A percentile compares a stretch with the other conserved stretches of the same genome.
Conservation (phyloP, 208 protist species). For the Herpetomonas muscarum region DNA sequence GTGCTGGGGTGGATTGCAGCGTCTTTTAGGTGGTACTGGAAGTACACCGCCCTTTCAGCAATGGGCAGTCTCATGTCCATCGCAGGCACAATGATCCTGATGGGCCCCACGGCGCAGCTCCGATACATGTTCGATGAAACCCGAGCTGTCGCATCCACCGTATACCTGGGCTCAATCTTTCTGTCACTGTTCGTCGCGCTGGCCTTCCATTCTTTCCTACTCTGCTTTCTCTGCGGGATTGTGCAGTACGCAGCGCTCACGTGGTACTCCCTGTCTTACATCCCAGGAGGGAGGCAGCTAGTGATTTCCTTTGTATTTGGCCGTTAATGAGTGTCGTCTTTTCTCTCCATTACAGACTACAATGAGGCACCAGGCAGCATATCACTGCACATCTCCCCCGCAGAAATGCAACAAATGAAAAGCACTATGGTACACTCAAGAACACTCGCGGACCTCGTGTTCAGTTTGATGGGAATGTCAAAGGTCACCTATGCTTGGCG, state of each 20-base stretch:
- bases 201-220: slow-evolving; percentile 46
- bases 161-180: slow-evolving; percentile 75
- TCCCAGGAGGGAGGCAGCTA: slow-evolving; percentile 81
- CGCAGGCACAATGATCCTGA: slow-evolving; percentile 73
- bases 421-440: too few species aligned
- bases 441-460: too few species aligned
- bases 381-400: too few species aligned
- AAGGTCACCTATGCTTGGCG: too few species aligned
- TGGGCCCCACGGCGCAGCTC: slow-evolving; percentile 80
- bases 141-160: slow-evolving; percentile 44
- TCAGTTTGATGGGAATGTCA: too few species aligned
- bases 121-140: slow-evolving; percentile 90
- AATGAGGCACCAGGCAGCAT: background rate
- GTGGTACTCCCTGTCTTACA: slow-evolving; percentile 91
- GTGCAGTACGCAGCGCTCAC: slow-evolving; percentile 76
- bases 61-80: slow-evolving; percentile 81
- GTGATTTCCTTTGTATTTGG: slow-evolving; percentile 40
- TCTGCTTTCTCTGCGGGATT: slow-evolving; percentile 68
- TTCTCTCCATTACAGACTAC: background rate
- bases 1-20: slow-evolving; percentile 84
- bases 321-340: slow-evolving; percentile 4
- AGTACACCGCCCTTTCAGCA: slow-evolving; percentile 76
- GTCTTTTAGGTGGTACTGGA: slow-evolving; percentile 71
- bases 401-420: too few species aligned
- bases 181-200: slow-evolving; percentile 69